phyloP scores from a whole-genome alignment of 352 stramenopile species.

The Globisporangium sylvaticum region DNA sequence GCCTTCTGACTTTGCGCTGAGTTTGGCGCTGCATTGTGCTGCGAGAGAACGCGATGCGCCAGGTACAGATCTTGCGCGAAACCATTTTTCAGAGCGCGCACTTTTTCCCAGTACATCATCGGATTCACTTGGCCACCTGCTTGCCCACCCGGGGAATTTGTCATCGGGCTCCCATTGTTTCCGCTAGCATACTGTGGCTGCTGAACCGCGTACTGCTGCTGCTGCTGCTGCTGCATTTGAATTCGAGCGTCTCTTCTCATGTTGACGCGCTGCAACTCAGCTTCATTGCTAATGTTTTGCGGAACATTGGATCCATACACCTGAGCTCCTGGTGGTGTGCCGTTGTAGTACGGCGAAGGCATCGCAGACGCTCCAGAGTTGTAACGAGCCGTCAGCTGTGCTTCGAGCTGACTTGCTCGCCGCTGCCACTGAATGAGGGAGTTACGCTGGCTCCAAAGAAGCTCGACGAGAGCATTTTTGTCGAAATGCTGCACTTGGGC shows the following conservation, averaged over 20 bases:
- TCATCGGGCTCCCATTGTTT: constrained; percentile 18
- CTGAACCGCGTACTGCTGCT: constrained; percentile 21
- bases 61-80: constrained; percentile 48
- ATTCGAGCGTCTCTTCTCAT: constrained; percentile 31
- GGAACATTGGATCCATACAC: constrained; percentile 20
- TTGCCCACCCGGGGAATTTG: constrained; percentile 4
- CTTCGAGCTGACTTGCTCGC: constrained; percentile 45
- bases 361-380: constrained; percentile 13
- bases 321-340: constrained; percentile 19
- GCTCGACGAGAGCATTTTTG: constrained; percentile 57
- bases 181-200: constrained; percentile 19
- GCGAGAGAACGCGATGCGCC: constrained; percentile 60
- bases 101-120: constrained; percentile 68
- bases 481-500: constrained; percentile 68
- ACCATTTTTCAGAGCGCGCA: constrained; percentile 47
- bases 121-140: constrained; percentile 26
- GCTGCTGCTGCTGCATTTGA: constrained; percentile 19
- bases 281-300: constrained; percentile 32
- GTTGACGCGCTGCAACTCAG: constrained; percentile 46
- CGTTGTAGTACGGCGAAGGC: constrained; percentile 38
- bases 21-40: constrained; percentile 60
- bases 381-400: constrained; percentile 29
- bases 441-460: constrained; percentile 69
- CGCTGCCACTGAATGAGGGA: constrained; percentile 62
- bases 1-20: constrained; percentile 64